phyloP scores from a whole-genome alignment of 2,329 filamentous ascomycete genomes.

The Colletotrichum sp. region DNA sequence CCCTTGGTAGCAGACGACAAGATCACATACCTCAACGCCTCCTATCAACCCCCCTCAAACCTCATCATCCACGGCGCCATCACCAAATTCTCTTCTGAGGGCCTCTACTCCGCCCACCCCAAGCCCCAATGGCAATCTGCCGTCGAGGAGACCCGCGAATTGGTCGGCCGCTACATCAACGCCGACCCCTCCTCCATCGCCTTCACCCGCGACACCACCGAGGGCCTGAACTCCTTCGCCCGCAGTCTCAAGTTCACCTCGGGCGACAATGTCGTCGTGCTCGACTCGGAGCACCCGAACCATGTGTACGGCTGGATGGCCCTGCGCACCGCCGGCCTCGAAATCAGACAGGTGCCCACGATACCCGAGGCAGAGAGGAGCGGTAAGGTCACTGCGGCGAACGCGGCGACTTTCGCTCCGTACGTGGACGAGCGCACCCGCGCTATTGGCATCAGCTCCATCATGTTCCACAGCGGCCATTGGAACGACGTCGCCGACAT shows the following conservation, averaged over 20 bases:
- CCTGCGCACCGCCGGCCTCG: conserved; percentile 28
- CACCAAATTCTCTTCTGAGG: conserved; percentile 27
- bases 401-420: conserved; percentile 29
- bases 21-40: conserved; percentile 32
- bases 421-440: conserved; percentile 32
- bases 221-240: conserved; percentile 32
- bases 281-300: conserved; percentile 38
- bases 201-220: conserved; percentile 37
- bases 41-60: conserved; percentile 34
- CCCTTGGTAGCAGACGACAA: conserved; percentile 23
- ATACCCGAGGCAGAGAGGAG: conserved; percentile 5
- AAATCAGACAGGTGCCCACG: conserved; percentile 29
- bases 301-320: conserved; percentile 34
- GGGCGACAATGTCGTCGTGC: conserved; percentile 36
- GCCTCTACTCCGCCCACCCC: conserved; percentile 25
- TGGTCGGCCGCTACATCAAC: conserved; percentile 32
- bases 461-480: conserved; percentile 38
- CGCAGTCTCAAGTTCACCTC: conserved; percentile 23
- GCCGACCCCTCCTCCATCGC: conserved; percentile 27
- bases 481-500: conserved; percentile 32
- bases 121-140: conserved; percentile 17
- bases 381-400: conserved; percentile 13
- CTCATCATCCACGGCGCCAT: conserved; percentile 34
- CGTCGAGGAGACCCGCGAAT: background rate
- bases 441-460: conserved; percentile 33